Percentiles rank a stretch among this genome's conserved stretches.
These are phyloP conservation scores for Lepidium sativum DNA, from an alignment of 345 rosid genomes.

Conservation along the genomic window DNA sequence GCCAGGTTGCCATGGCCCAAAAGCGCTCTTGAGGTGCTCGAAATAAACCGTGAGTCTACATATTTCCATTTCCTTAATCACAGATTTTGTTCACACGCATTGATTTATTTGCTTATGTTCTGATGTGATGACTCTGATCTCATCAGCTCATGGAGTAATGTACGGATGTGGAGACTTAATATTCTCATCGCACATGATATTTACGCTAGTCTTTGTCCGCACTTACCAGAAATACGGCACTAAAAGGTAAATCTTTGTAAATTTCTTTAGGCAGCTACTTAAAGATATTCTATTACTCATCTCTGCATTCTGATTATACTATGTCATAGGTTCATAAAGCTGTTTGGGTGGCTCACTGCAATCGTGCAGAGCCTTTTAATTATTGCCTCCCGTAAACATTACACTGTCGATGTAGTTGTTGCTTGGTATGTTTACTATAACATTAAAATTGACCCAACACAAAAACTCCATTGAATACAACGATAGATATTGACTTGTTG, in stretches of 20 bases:
- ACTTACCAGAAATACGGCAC: constrained; percentile 96
- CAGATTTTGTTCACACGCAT: background rate
- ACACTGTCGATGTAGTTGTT: constrained; percentile 89
- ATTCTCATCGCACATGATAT: constrained; percentile 98
- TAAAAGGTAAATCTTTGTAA: constrained; percentile 45
- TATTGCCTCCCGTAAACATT: constrained; percentile 95
- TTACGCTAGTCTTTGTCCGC: constrained; percentile 82
- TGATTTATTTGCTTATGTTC: background rate
- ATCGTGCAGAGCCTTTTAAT: constrained; percentile 85
- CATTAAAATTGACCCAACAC: background rate
- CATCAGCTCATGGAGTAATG: constrained; percentile 79
- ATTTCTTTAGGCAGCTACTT: background rate
- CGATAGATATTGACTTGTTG: background rate
- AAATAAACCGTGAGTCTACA: constrained; percentile 58
- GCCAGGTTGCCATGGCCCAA: constrained; percentile 79
- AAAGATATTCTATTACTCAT: background rate
- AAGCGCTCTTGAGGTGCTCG: constrained; percentile 54
- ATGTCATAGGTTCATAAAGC: constrained; percentile 71
- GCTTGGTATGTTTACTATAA: constrained; percentile 56
- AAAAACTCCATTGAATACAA: background rate
- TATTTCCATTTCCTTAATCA: background rate
- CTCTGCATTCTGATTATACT: constrained; percentile 3
- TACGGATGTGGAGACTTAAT: constrained; percentile 99
- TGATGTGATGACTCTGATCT: constrained; percentile 22
- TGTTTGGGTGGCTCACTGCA: constrained; percentile 72